Conservation (phyloP, 345 rosid species). For the Gossypium thurberi region DNA sequence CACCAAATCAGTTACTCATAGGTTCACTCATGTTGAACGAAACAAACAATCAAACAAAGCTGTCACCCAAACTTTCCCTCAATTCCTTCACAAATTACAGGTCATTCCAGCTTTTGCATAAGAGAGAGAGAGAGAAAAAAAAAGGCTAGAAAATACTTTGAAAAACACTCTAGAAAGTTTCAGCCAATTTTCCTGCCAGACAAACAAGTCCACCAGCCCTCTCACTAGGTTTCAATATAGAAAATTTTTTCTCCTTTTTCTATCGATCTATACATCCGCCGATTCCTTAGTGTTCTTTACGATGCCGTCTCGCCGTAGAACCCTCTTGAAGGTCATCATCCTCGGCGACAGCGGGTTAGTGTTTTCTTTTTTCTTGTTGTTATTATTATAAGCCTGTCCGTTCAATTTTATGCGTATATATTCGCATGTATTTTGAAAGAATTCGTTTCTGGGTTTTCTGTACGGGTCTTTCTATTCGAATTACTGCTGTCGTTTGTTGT, state of each 20-base stretch:
- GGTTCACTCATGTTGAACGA: not conserved
- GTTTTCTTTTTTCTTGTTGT: not conserved
- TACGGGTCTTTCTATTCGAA: conserved; percentile 8
- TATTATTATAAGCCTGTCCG: not conserved
- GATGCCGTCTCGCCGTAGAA: conserved; percentile 91
- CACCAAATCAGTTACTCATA: no score
- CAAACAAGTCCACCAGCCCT: conserved; percentile 10
- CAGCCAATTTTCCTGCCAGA: not conserved
- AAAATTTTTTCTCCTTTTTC: not conserved
- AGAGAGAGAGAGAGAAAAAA: not conserved
- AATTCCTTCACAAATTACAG: conserved; percentile 16
- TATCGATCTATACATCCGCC: conserved; percentile 13
- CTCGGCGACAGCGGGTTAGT: conserved; percentile 96
- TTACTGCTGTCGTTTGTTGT: not conserved
- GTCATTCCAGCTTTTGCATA: conserved; percentile 18
- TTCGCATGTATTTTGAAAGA: not conserved
- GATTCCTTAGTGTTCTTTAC: conserved; percentile 12
- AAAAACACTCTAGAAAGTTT: not conserved
- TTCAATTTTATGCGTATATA: not conserved
- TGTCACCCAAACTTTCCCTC: not conserved
- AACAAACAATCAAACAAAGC: not conserved
- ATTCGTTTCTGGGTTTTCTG: not conserved
- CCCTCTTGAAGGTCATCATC: conserved; percentile 92
- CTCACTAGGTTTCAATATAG: not conserved
- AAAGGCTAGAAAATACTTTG: not conserved